A percentile compares a stretch with the other conserved stretches of the same genome.
These are phyloP conservation scores for Pascua guehoae DNA, from an alignment of 1,284 basidiomycete species.

Conservation along the genomic window DNA sequence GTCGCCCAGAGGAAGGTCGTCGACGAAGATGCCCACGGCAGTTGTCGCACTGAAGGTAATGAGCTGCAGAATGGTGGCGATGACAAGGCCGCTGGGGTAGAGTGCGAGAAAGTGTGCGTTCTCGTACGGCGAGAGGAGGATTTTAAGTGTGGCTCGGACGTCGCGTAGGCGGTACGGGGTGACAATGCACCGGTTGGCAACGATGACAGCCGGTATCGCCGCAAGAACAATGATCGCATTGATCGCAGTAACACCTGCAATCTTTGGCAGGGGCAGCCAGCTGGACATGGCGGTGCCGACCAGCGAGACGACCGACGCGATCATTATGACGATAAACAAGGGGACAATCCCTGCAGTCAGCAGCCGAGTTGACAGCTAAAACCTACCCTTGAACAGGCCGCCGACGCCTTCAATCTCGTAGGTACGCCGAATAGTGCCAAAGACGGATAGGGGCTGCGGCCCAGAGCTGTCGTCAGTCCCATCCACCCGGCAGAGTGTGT, in stretches of 20 bases:
- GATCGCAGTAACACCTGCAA: no score
- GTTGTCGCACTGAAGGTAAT: conserved; percentile 53
- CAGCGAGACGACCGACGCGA: conserved; percentile 41
- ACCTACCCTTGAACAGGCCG: conserved; percentile 79
- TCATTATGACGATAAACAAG: conserved; percentile 62
- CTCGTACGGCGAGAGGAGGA: conserved; percentile 78
- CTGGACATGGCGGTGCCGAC: conserved; percentile 41
- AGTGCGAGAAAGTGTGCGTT: conserved; percentile 72
- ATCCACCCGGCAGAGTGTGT: conserved; percentile 30
- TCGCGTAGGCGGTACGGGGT: conserved; percentile 74
- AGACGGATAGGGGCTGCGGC: conserved; percentile 43
- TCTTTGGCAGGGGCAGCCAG: background rate
- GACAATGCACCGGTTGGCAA: conserved; percentile 78
- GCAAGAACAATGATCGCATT: no score
- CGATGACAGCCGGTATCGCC: conserved; percentile 45
- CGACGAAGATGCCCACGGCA: conserved; percentile 58
- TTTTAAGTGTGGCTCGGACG: conserved; percentile 61
- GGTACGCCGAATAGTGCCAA: conserved; percentile 65
- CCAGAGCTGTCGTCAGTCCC: conserved; percentile 38
- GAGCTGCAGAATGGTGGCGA: conserved; percentile 65
- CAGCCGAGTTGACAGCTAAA: background rate
- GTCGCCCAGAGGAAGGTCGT: conserved; percentile 57
- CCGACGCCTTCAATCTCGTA: conserved; percentile 73
- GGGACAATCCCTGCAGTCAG: conserved; percentile 59
- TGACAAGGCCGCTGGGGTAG: conserved; percentile 75